Evolutionary conservation across 176 grass and related monocot species (phyloP).

Genomic region (Raddia distichophylla): DNA sequence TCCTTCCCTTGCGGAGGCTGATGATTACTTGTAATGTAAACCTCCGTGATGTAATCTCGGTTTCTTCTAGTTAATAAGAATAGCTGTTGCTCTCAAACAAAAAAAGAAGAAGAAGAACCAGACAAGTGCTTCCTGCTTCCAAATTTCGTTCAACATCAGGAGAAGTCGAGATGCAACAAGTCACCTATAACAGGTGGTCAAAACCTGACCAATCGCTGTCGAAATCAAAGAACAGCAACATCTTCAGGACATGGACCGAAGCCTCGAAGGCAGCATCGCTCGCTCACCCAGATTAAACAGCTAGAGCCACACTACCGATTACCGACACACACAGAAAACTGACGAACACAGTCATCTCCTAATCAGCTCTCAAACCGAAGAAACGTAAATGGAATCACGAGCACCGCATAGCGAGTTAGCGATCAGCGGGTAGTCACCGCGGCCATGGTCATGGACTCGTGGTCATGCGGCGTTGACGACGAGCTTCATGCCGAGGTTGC

Average conservation of each 20-base stretch:
- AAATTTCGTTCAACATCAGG: neutral
- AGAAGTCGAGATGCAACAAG: neutral
- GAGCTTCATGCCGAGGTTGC: slow-evolving; percentile 60
- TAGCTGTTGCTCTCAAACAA: too few species aligned
- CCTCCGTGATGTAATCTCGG: too few species aligned
- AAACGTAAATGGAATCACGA: neutral
- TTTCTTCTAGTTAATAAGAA: too few species aligned
- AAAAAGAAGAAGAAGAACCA: too few species aligned
- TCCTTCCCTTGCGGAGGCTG: too few species aligned
- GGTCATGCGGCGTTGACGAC: slow-evolving; percentile 44
- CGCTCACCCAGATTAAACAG: neutral
- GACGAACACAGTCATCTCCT: too few species aligned
- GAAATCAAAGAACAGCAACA: neutral
- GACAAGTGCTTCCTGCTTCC: neutral
- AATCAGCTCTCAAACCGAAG: neutral
- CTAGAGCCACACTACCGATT: neutral
- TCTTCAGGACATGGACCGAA: neutral
- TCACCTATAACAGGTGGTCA: neutral
- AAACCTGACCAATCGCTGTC: neutral
- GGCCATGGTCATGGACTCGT: neutral
- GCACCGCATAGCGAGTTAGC: too few species aligned
- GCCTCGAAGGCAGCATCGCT: neutral
- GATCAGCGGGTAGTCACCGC: neutral
- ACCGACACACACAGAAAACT: neutral
- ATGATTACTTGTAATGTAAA: too few species aligned